phyloP scores from a whole-genome alignment of 2,329 filamentous ascomycete genomes.

The Mariannaea sp. region DNA sequence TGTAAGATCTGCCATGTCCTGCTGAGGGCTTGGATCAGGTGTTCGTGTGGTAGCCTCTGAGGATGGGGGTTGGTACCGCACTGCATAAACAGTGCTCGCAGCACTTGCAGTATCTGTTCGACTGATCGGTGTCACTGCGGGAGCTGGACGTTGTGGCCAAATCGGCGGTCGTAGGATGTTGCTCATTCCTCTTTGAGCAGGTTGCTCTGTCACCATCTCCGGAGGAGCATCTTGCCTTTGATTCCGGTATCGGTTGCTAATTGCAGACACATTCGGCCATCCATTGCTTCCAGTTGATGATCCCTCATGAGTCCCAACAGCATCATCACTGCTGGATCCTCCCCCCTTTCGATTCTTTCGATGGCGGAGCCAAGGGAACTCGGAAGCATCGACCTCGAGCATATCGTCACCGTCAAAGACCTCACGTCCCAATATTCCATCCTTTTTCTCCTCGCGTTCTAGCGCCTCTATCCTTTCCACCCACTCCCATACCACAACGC shows the following conservation, averaged over 20 bases:
- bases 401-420: constrained; percentile 95
- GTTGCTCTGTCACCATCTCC: constrained; percentile 32
- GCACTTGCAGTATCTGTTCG: constrained; percentile 67
- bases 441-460: constrained; percentile 91
- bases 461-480: constrained; percentile 92
- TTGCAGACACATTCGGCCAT: constrained; percentile 38
- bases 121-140: constrained; percentile 61
- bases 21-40: constrained; percentile 45
- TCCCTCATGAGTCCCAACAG: constrained; percentile 22
- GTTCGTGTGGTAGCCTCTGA: constrained; percentile 57
- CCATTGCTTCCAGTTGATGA: constrained; percentile 28
- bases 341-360: constrained; percentile 44
- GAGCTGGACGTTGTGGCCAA: constrained; percentile 61
- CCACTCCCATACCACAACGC: constrained; percentile 98
- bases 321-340: constrained; percentile 25
- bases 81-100: constrained; percentile 66
- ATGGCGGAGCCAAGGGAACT: constrained; percentile 53
- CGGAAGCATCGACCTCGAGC: constrained; percentile 66
- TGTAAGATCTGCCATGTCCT: constrained; percentile 40
- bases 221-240: constrained; percentile 24
- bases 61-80: constrained; percentile 63
- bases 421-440: constrained; percentile 87
- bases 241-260: constrained; percentile 36
- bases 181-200: constrained; percentile 37
- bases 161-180: constrained; percentile 54